Conservation (phyloP, 1,284 basidiomycete species). For the Trichosporon sp. region DNA sequence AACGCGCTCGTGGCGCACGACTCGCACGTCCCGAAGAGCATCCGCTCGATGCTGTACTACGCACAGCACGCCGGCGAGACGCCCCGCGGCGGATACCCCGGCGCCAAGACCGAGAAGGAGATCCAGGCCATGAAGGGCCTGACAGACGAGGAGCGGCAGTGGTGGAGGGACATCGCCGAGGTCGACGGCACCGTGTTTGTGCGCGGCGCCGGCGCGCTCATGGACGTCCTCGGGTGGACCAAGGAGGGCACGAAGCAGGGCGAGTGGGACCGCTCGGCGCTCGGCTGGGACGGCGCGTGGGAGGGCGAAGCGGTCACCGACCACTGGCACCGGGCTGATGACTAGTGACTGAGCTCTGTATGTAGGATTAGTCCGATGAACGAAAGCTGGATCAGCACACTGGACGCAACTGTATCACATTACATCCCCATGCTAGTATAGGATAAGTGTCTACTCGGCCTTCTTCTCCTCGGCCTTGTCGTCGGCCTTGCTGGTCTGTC, state of each 20-base stretch:
- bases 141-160: constrained; percentile 41
- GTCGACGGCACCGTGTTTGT: constrained; percentile 64
- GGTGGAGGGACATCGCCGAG: constrained; percentile 48
- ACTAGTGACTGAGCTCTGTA: too few relatives aligned
- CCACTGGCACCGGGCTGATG: background rate
- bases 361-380: background rate
- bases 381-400: background rate
- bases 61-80: constrained; percentile 55
- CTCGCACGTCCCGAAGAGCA: constrained; percentile 60
- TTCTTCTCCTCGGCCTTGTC: constrained; percentile 9
- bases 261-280: constrained; percentile 59
- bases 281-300: constrained; percentile 69
- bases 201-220: constrained; percentile 60
- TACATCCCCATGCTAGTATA: constrained; percentile 7
- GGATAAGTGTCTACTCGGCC: constrained; percentile 6
- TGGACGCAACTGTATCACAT: background rate
- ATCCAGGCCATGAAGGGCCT: constrained; percentile 50
- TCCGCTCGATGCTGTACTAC: constrained; percentile 58
- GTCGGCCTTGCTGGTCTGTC: constrained; percentile 11
- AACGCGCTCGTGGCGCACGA: constrained; percentile 58
- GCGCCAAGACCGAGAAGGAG: constrained; percentile 45
- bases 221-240: constrained; percentile 62
- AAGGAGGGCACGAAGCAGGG: constrained; percentile 52
- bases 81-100: constrained; percentile 52
- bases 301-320: constrained; percentile 26